Evolutionary conservation across 116 monocot genomes (phyloP), one percentile per base, ranked within the genome.

Genomic region (Posidonia oceanica): DNA sequence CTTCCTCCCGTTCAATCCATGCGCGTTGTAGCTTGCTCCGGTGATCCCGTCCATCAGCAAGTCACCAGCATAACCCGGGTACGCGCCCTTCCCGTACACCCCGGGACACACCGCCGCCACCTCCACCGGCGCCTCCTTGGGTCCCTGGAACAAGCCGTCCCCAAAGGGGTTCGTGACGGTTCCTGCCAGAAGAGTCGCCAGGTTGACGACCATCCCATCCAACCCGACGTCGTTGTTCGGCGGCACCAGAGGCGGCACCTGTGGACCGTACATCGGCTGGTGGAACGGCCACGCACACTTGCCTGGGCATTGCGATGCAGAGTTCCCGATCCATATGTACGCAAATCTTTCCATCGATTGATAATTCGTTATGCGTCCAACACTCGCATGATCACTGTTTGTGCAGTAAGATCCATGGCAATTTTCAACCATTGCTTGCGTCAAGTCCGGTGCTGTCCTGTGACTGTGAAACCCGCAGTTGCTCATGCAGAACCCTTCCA

Each of bases 401-500:
- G 29, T 29, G 29, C 29, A 29, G 29, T 29, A 29, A 29, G 29
- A 29, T 29, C 29, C 29, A 29, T 29, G 29, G 29, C 29, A 29
- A 1, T 29, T 29, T 29, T 29, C 29, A 0, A 54, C 64, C 10
- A 20, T 15, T 52, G 3, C 7, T 11, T 3, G 61, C 65, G 1
- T 7, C 7, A 7, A 7, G 2, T 12, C 48, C 1, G 11, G 48
- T 0, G 48, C 11, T 10, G 11, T 2, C 48, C 8, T 0, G 8
- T 8, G 44, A 44, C 82, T 78, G 84, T 88, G 92, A 38, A 76
- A 61, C n/a, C 78, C 88, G 72, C 88, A 88, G 7, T 81, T 82
- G 73, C 80, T 83, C 77, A 78, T 78, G 76, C 91, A 87, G 81
- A 91, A 87, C 2, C 91, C 91, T 36, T 83, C 85, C 0, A 87